Evolutionary conservation across 148 eudicot species (phyloP).

Genomic region (Selenicereus undatus): DNA sequence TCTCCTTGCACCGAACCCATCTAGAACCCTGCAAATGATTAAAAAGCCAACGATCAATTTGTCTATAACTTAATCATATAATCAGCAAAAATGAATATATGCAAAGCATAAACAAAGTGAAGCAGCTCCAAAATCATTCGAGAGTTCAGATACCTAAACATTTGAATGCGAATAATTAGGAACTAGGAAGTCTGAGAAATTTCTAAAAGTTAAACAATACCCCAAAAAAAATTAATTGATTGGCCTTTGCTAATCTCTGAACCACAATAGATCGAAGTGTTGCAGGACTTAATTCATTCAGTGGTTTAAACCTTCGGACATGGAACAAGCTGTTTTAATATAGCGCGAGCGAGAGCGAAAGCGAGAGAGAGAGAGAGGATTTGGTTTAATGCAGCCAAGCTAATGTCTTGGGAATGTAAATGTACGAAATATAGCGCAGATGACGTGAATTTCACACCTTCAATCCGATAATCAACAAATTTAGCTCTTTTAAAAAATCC

Average conservation of each 20-base stretch:
- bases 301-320: not conserved
- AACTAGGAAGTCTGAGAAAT: not conserved
- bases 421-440: not conserved
- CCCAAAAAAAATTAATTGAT: not conserved
- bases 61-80: not conserved
- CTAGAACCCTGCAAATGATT: slow-evolving; percentile 21
- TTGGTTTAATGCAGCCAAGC: not conserved
- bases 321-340: not conserved
- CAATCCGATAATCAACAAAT: not conserved
- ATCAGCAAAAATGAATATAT: not conserved
- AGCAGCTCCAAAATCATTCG: not conserved
- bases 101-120: not conserved
- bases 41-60: not conserved
- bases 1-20: slow-evolving; percentile 23
- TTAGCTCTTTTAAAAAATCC: no score
- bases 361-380: not conserved
- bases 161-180: not conserved
- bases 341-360: slow-evolving; percentile 6
- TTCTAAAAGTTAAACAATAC: not conserved
- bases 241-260: not conserved
- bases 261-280: not conserved
- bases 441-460: slow-evolving; percentile 9
- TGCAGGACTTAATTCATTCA: not conserved
- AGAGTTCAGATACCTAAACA: not conserved
- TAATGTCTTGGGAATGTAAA: slow-evolving; percentile 1